phyloP scores from a whole-genome alignment of 768 basidiomycete genomes.

The Boletus huronensis region DNA sequence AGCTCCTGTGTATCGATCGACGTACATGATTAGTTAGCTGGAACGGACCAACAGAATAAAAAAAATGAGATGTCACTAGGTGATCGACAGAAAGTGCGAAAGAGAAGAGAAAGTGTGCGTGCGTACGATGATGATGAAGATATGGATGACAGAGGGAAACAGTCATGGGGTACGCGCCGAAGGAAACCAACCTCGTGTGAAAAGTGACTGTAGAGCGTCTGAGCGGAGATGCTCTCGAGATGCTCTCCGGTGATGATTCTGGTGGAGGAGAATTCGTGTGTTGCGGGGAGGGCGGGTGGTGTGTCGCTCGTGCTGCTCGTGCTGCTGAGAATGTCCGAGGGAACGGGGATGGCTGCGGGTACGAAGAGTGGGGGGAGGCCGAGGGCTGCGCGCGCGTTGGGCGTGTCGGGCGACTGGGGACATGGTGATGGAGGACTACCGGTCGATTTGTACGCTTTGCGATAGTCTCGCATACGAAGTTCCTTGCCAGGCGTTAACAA shows the following conservation, averaged over 20 bases:
- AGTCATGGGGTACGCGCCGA: neutral
- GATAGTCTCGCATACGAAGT: constrained; percentile 52
- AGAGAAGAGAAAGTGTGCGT: neutral
- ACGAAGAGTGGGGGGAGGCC: constrained; percentile 52
- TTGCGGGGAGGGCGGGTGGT: constrained; percentile 8
- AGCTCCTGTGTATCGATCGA: constrained; percentile 39
- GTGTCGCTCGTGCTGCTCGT: neutral
- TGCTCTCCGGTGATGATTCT: constrained; percentile 21
- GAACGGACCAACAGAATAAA: neutral
- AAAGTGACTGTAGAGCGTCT: constrained; percentile 35
- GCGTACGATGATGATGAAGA: no score
- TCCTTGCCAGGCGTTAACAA: constrained; percentile 39
- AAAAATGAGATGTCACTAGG: constrained; percentile 1
- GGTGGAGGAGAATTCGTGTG: constrained; percentile 29
- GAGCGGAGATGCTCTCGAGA: constrained; percentile 39
- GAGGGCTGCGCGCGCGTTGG: constrained; percentile 40
- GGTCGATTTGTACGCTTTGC: constrained; percentile 44
- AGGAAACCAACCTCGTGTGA: constrained; percentile 41
- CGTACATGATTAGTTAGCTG: constrained; percentile 13
- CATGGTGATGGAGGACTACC: constrained; percentile 47
- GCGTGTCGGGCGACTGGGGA: constrained; percentile 45
- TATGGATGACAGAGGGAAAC: neutral
- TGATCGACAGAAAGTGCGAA: neutral
- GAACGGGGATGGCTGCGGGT: constrained; percentile 32
- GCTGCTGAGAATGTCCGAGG: neutral